Percentiles rank a stretch among this genome's conserved stretches.
Evolutionary conservation across 2,329 filamentous ascomycete genomes (phyloP).

Genomic region (Beauveria scarabaeidicola): DNA sequence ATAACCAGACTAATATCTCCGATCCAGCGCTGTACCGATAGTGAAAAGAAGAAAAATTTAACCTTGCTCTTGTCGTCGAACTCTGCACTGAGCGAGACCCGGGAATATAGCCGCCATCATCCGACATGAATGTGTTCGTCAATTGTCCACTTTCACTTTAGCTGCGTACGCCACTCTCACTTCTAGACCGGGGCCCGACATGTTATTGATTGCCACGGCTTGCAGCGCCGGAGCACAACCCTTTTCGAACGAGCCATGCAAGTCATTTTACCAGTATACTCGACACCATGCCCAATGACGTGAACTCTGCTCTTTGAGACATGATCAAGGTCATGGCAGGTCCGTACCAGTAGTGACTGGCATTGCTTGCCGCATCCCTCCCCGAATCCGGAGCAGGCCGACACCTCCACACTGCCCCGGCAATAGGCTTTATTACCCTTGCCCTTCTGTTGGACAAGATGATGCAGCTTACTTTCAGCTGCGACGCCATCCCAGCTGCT

Average conservation of each 20-base stretch:
- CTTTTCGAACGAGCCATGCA: neutral
- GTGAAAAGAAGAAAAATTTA: neutral
- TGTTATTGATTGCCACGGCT: neutral
- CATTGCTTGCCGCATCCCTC: neutral
- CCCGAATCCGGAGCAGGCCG: neutral
- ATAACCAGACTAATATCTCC: neutral
- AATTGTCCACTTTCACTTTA: neutral
- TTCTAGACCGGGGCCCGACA: neutral
- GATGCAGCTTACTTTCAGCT: constrained; percentile 1
- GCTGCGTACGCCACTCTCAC: neutral
- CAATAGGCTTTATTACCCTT: neutral
- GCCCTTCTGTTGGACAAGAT: neutral
- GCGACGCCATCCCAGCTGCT: neutral
- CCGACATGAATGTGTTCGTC: neutral
- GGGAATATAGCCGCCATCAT: neutral
- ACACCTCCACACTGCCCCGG: neutral
- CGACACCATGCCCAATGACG: too few species aligned
- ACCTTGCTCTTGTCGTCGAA: neutral
- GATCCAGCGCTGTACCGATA: neutral
- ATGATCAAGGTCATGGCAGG: neutral
- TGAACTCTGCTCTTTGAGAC: neutral
- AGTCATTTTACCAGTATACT: neutral
- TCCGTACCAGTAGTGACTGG: neutral
- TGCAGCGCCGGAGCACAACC: neutral
- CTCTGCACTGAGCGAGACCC: neutral